Evolutionary conservation across 1,284 basidiomycete genomes (phyloP).

Genomic region (Pseudozyma sp.): DNA sequence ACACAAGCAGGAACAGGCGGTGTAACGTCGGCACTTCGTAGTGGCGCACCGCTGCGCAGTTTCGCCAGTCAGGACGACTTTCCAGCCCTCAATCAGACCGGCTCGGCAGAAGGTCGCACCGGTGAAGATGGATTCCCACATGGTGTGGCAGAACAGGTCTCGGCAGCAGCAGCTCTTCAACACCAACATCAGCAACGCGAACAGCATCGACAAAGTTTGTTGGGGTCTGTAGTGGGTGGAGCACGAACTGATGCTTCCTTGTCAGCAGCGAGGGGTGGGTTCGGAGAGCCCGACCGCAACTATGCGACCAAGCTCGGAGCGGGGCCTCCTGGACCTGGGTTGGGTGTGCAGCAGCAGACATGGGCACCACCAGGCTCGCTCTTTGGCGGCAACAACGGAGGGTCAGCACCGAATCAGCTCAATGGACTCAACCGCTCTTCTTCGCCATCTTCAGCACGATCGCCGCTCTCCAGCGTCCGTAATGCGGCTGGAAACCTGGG

Average conservation of each 20-base stretch:
- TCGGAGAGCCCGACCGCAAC: slow-evolving; percentile 59
- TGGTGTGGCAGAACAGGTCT: slow-evolving; percentile 57
- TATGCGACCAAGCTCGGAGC: slow-evolving; percentile 56
- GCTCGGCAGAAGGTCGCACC: slow-evolving; percentile 30
- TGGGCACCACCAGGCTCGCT: slow-evolving; percentile 46
- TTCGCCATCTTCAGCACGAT: slow-evolving; percentile 46
- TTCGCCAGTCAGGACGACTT: slow-evolving; percentile 65
- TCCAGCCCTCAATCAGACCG: slow-evolving; percentile 59
- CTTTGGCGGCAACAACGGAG: slow-evolving; percentile 26
- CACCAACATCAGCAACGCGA: slow-evolving; percentile 61
- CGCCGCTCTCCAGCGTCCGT: slow-evolving; percentile 41
- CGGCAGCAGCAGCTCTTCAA: slow-evolving; percentile 61
- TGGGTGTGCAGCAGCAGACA: slow-evolving; percentile 48
- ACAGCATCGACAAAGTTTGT: slow-evolving; percentile 53
- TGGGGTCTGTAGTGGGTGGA: slow-evolving; percentile 45
- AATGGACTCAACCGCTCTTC: slow-evolving; percentile 45
- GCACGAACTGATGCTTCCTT: slow-evolving; percentile 40
- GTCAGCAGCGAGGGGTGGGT: slow-evolving; percentile 61
- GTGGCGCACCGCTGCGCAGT: slow-evolving; percentile 44
- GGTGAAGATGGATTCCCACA: slow-evolving; percentile 47
- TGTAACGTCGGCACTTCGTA: slow-evolving; percentile 34
- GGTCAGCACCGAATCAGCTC: slow-evolving; percentile 42
- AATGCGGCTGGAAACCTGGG: slow-evolving; percentile 37
- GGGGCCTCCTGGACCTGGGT: slow-evolving; percentile 37
- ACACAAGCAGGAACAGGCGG: slow-evolving; percentile 56